Conservation (phyloP, 345 rosid species). For the Populus simonii region DNA sequence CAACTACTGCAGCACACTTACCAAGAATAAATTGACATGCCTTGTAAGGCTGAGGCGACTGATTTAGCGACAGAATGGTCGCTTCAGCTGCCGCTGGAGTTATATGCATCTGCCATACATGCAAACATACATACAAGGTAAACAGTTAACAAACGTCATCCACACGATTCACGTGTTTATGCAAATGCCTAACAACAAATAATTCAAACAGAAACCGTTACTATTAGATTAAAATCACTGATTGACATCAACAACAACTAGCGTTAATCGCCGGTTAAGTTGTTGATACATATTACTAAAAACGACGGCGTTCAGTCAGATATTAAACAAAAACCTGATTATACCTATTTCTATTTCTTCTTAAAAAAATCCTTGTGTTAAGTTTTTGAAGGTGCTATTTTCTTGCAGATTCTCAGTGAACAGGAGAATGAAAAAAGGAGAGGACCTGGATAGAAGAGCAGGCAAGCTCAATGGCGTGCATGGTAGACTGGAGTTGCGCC, state of each 20-base stretch:
- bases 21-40: constrained; percentile 87
- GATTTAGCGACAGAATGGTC: constrained; percentile 69
- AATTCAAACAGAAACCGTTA: not conserved
- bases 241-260: too few species aligned
- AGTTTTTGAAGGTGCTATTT: too few species aligned
- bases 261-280: too few species aligned
- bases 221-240: too few species aligned
- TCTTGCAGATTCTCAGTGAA: not conserved
- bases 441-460: constrained; percentile 89
- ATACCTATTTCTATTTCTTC: too few species aligned
- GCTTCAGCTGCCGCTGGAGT: constrained; percentile 84
- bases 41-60: constrained; percentile 82
- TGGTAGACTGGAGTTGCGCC: constrained; percentile 71
- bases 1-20: constrained; percentile 23
- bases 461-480: constrained; percentile 94
- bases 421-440: not conserved
- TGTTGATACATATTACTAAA: too few species aligned
- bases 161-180: not conserved
- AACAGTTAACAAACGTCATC: not conserved
- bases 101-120: constrained; percentile 58
- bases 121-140: not conserved
- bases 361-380: too few species aligned
- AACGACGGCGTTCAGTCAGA: too few species aligned
- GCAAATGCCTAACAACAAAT: not conserved
- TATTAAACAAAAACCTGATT: too few species aligned